Evolutionary conservation across 2,329 filamentous ascomycete genomes (phyloP).

Genomic region (Albifimbria verrucaria): DNA sequence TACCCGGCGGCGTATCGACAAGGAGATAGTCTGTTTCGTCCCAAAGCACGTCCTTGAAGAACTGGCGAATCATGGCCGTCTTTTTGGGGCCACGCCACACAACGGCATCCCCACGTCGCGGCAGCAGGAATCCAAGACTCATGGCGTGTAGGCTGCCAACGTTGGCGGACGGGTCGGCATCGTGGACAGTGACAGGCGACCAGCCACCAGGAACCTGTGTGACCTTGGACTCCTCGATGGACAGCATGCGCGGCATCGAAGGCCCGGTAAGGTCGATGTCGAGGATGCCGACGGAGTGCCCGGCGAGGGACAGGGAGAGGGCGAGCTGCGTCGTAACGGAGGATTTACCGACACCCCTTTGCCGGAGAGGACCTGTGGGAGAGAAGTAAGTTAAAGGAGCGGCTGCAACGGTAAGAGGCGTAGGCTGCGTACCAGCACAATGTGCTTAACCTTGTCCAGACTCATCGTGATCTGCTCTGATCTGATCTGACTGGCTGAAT

Average conservation of each 20-base stretch:
- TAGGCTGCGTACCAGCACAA: conserved; percentile 60
- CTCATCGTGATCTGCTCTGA: too few species aligned
- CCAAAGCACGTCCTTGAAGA: conserved; percentile 90
- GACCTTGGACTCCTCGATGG: conserved; percentile 84
- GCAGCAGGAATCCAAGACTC: conserved; percentile 88
- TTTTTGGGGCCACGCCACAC: conserved; percentile 99
- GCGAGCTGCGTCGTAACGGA: conserved; percentile 96
- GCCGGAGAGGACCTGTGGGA: conserved; percentile 71
- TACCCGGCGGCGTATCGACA: conserved; percentile 94
- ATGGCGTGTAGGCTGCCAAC: conserved; percentile 74
- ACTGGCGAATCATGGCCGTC: conserved; percentile 97
- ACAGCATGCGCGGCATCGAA: conserved; percentile 92
- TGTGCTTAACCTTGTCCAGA: conserved; percentile 64
- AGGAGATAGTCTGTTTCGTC: conserved; percentile 83
- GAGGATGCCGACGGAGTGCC: conserved; percentile 88
- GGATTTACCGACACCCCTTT: conserved; percentile 99
- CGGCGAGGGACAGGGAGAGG: conserved; percentile 79
- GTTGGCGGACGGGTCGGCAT: conserved; percentile 45
- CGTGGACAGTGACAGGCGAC: conserved; percentile 84
- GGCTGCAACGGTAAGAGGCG: too few species aligned
- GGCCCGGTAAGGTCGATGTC: conserved; percentile 96
- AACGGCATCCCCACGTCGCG: conserved; percentile 80
- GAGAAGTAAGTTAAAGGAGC: conserved; percentile 12
- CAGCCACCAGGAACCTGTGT: conserved; percentile 89
- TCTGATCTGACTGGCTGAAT: too few species aligned